A percentile compares a stretch with the other conserved stretches of the same genome.
Evolutionary conservation across 106 monocot genomes (phyloP).

Genomic region (Posidonia australis): DNA sequence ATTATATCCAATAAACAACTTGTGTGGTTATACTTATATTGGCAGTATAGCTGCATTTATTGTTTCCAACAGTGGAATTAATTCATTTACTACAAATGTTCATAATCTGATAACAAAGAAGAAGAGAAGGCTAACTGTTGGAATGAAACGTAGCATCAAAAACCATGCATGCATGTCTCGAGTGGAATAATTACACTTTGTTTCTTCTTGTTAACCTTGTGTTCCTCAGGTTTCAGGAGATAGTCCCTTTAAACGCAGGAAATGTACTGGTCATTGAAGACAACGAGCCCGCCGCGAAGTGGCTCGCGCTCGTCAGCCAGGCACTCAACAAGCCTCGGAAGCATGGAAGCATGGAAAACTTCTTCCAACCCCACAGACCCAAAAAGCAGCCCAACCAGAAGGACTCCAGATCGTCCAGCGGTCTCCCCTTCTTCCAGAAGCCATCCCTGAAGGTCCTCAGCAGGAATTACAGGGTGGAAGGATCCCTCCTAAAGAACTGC

Average conservation of each 20-base stretch:
- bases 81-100: no score
- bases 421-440: conserved; percentile 53
- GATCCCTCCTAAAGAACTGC: conserved; percentile 44
- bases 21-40: no score
- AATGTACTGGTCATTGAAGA: conserved; percentile 83
- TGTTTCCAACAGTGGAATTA: no score
- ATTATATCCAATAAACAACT: no score
- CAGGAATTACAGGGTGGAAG: conserved; percentile 40
- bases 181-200: background rate
- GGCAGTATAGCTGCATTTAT: no score
- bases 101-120: no score
- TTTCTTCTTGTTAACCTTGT: background rate
- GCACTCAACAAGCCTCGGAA: conserved; percentile 81
- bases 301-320: conserved; percentile 67
- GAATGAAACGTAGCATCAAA: background rate
- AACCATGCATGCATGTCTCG: conserved; percentile 2
- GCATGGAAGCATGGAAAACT: no score
- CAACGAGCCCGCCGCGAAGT: conserved; percentile 80
- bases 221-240: conserved; percentile 85
- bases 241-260: conserved; percentile 91
- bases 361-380: conserved; percentile 1
- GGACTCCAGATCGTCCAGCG: conserved; percentile 26
- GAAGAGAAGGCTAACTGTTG: no score
- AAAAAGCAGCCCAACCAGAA: conserved; percentile 12
- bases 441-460: conserved; percentile 61